These are phyloP conservation scores for Magnusiomyces suaveolens DNA, from an alignment of 1,139 yeast species.

Conservation along the genomic window DNA sequence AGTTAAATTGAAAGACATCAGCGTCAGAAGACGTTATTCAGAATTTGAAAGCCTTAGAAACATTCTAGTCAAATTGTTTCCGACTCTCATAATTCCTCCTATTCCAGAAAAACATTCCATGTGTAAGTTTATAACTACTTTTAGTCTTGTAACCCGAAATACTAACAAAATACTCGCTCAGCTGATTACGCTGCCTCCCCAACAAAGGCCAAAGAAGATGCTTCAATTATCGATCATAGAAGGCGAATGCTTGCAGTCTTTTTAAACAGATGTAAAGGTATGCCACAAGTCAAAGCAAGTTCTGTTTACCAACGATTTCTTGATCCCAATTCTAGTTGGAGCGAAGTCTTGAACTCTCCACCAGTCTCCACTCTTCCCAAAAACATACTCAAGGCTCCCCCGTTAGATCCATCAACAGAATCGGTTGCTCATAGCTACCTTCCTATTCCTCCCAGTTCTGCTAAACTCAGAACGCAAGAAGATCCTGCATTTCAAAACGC, in stretches of 20 bases:
- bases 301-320: slow-evolving; percentile 65
- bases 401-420: slow-evolving; percentile 44
- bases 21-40: slow-evolving; percentile 75
- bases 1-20: slow-evolving; percentile 48
- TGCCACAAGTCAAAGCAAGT: slow-evolving; percentile 47
- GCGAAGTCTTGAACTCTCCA: slow-evolving; percentile 45
- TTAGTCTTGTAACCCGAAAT: neutral
- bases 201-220: slow-evolving; percentile 47
- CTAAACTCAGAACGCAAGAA: slow-evolving; percentile 28
- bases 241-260: slow-evolving; percentile 71
- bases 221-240: slow-evolving; percentile 47
- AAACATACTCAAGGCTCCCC: slow-evolving; percentile 46
- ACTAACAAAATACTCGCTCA: neutral
- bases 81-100: slow-evolving; percentile 80
- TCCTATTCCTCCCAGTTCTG: slow-evolving; percentile 50
- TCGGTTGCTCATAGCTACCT: slow-evolving; percentile 51
- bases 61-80: slow-evolving; percentile 61
- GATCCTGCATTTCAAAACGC: slow-evolving; percentile 36
- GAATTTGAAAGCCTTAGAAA: slow-evolving; percentile 81
- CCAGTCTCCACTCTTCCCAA: slow-evolving; percentile 48
- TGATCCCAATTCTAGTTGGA: slow-evolving; percentile 80
- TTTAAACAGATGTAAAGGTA: slow-evolving; percentile 61
- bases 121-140: slow-evolving; percentile 18
- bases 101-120: slow-evolving; percentile 85
- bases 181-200: slow-evolving; percentile 45